A percentile compares a stretch with the other conserved stretches of the same genome.
These are phyloP conservation scores for Westerdykella sp. DNA, from an alignment of 2,329 filamentous ascomycete species.

Conservation along the genomic window DNA sequence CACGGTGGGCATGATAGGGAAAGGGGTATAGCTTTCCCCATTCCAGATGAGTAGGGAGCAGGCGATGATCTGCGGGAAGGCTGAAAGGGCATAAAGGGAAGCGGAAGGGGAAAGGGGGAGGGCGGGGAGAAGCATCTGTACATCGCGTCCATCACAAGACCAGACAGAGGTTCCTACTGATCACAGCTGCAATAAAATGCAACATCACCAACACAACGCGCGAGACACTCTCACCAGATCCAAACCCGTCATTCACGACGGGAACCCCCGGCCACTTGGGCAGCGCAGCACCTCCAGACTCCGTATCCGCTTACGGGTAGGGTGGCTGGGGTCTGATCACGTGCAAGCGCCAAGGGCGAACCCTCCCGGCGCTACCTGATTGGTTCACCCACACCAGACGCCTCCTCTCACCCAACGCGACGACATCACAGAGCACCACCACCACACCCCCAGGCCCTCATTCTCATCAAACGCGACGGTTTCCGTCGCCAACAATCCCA, in stretches of 20 bases:
- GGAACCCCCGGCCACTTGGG: no score
- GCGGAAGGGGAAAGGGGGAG: neutral
- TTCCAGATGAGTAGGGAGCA: neutral
- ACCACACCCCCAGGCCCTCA: constrained; percentile 2
- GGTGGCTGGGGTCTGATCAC: no score
- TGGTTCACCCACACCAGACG: constrained; percentile 5
- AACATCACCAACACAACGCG: no score
- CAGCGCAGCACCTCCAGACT: no score
- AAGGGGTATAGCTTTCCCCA: constrained; percentile 20
- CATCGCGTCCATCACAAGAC: no score
- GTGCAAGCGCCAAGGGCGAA: no score
- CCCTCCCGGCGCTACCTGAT: constrained; percentile 8
- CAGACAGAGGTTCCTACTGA: no score
- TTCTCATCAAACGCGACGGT: constrained; percentile 14
- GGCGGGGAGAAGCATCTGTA: neutral
- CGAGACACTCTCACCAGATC: no score
- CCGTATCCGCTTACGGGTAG: no score
- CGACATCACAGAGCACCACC: constrained; percentile 9
- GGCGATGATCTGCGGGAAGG: neutral
- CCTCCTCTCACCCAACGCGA: constrained; percentile 3
- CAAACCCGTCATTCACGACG: neutral
- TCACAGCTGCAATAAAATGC: no score
- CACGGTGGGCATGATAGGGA: constrained; percentile 8
- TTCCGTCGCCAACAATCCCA: constrained; percentile 4
- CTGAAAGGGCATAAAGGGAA: neutral